Evolutionary conservation across 306 rosid species (phyloP), one percentile per base, ranked within the genome.

Genomic region (Ochetophila trinervis): DNA sequence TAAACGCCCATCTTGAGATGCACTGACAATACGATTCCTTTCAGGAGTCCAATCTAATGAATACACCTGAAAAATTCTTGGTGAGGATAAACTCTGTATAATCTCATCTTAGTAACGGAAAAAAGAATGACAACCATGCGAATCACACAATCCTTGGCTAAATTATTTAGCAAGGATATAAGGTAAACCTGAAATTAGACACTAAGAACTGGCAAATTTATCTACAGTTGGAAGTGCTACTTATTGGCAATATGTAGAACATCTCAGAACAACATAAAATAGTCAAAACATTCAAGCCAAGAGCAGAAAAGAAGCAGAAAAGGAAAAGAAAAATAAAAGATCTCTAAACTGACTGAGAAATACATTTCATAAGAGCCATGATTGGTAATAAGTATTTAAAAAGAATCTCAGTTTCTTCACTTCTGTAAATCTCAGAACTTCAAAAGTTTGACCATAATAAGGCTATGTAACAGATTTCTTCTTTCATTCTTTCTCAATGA

Each of bases 41-140:
- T 93, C 98, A 34, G 80, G 74, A 66, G 94, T 90, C 98, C 98
- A 93, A 81, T 93, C 98, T 85, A 93, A 84, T n/a, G 98, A 76
- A 58, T 93, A 86, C 48, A 93, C 98, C 98, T 89, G 74, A 79
- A 83, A 51, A 66, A 60, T 19, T 49, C 48, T 18, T n/a, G 44
- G 20, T 58, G 37, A 66, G 65, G 48, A 48, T 47, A 56, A 49
- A n/a, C 62, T 24, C 32, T 53, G 5, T 2, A 17, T 32, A 77
- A 66, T 44, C 42, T 45, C 67, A 42, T 68, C 60, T 10, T 50
- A 21, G 32, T 21, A 42, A 17, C 37, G 14, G 27, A 15, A 4
- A 6, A 27, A 20, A 19, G 17, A 9, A 50, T 42, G 14, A 14
- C 24, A 16, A 48, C 45, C 48, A 53, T 1, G 4, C 20, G 35